A percentile compares a stretch with the other conserved stretches of the same genome.
phyloP scores from a whole-genome alignment of 768 basidiomycete genomes.

The Xerocomus spinulosus region DNA sequence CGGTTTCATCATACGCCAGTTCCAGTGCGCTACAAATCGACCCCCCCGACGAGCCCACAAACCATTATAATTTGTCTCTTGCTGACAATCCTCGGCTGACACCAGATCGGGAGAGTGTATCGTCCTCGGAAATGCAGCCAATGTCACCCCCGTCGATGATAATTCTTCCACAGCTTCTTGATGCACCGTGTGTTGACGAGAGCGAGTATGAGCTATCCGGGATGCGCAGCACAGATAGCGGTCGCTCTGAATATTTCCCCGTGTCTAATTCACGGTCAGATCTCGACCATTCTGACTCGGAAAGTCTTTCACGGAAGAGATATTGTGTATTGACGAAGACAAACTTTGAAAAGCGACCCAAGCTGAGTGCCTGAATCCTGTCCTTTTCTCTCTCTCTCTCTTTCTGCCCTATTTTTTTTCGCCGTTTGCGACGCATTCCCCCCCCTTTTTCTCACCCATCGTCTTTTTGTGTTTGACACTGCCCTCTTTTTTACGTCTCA shows the following conservation, averaged over 20 bases:
- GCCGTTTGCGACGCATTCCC: background rate
- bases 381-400: conserved; percentile 7
- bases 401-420: conserved; percentile 3
- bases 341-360: conserved; percentile 24
- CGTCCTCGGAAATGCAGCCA: conserved; percentile 33
- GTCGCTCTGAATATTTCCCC: conserved; percentile 31
- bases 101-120: conserved; percentile 31
- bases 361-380: conserved; percentile 25
- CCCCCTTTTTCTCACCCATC: background rate
- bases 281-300: conserved; percentile 27
- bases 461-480: conserved; percentile 7
- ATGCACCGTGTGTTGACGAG: conserved; percentile 20
- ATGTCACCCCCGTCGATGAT: conserved; percentile 29
- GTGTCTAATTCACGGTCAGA: conserved; percentile 36
- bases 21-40: conserved; percentile 24
- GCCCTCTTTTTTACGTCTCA: conserved; percentile 18
- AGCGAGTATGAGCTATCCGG: conserved; percentile 26
- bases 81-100: conserved; percentile 29
- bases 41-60: conserved; percentile 20
- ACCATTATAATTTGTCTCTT: conserved; percentile 18
- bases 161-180: conserved; percentile 26
- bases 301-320: conserved; percentile 22
- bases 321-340: conserved; percentile 16
- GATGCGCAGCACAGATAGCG: conserved; percentile 18
- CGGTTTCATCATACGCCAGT: conserved; percentile 33